A percentile compares a stretch with the other conserved stretches of the same genome.
Evolutionary conservation across 176 grass and related monocot species (phyloP).

Genomic region (Thalia dealbata): DNA sequence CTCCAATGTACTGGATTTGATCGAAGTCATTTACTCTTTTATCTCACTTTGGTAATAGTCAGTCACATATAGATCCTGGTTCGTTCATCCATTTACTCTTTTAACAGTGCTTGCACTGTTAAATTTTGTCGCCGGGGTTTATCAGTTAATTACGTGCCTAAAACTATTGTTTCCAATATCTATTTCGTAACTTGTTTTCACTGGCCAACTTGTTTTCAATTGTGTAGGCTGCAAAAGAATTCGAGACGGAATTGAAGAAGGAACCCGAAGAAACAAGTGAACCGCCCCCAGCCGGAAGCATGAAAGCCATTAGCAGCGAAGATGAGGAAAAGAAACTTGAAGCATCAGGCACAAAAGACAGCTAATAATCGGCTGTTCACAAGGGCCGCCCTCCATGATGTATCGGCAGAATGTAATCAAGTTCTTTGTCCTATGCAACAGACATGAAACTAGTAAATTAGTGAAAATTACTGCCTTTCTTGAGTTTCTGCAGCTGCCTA

Average conservation of each 20-base stretch:
- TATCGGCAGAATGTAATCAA: neutral
- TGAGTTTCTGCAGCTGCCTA: neutral
- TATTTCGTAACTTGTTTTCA: neutral
- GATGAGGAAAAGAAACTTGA: conserved; percentile 41
- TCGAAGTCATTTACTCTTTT: neutral
- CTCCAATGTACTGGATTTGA: too few relatives aligned
- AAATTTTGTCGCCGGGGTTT: neutral
- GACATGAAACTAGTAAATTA: conserved; percentile 1
- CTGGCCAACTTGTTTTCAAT: neutral
- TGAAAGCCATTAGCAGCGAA: conserved; percentile 13
- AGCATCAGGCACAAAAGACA: conserved; percentile 51
- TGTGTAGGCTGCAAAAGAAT: conserved; percentile 68
- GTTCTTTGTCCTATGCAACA: neutral
- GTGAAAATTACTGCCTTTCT: neutral
- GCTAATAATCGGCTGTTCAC: conserved; percentile 21
- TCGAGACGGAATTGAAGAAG: conserved; percentile 70
- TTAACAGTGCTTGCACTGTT: neutral
- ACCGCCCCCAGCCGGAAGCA: conserved; percentile 31
- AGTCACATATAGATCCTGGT: neutral
- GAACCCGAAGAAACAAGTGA: conserved; percentile 26
- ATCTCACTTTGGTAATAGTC: neutral
- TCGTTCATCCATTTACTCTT: neutral
- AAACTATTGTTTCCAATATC: neutral
- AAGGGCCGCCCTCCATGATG: neutral
- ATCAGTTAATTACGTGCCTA: neutral